A percentile compares a stretch with the other conserved stretches of the same genome.
These are phyloP conservation scores for Clavispora fructus DNA, from an alignment of 805 yeast genomes.

Conservation along the genomic window DNA sequence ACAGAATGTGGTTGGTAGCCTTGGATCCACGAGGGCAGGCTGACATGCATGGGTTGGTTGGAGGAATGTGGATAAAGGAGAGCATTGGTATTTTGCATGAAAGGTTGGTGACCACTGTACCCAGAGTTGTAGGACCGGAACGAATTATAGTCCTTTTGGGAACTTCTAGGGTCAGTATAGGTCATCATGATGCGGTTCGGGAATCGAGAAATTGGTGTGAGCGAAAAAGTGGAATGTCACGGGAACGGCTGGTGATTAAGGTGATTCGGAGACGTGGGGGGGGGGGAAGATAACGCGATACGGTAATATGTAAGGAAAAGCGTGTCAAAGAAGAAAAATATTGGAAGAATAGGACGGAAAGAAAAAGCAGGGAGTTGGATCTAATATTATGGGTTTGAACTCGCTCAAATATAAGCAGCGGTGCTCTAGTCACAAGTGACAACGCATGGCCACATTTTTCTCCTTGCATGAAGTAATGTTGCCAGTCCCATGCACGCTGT, in stretches of 20 bases:
- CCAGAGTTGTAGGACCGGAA: not conserved
- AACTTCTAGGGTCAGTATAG: not conserved
- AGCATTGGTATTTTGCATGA: not conserved
- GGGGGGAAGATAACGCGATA: not conserved
- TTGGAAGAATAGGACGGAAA: not conserved
- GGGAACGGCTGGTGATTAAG: not conserved
- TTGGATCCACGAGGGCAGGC: not conserved
- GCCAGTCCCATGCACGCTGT: constrained; percentile 1
- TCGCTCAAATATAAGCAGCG: not conserved
- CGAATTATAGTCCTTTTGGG: not conserved
- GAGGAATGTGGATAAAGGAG: not conserved
- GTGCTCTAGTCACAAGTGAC: not conserved
- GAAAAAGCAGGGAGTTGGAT: not conserved
- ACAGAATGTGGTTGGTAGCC: not conserved
- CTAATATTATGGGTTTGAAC: not conserved
- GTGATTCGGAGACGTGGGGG: not conserved
- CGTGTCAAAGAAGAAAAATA: not conserved
- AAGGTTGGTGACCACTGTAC: not conserved
- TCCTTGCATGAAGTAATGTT: not conserved
- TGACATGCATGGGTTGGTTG: not conserved
- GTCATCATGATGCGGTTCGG: not conserved
- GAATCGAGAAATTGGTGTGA: not conserved
- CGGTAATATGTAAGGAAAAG: not conserved
- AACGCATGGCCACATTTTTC: not conserved
- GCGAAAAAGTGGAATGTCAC: not conserved